A percentile compares a stretch with the other conserved stretches of the same genome.
phyloP scores from a whole-genome alignment of 1,139 yeast genomes.

The Pichia sp. region DNA sequence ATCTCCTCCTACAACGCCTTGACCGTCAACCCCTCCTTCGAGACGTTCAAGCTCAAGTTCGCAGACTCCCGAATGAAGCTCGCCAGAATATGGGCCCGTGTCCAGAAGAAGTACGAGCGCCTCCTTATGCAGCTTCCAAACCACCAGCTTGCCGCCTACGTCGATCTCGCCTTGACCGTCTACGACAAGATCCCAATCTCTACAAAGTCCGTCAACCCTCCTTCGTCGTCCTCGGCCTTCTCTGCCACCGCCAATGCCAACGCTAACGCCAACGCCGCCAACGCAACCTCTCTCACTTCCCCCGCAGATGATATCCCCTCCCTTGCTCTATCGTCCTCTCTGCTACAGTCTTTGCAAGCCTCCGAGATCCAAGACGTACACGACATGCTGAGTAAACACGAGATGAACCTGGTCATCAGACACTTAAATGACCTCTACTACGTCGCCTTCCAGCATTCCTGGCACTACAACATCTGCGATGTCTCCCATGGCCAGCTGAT shows the following conservation, averaged over 20 bases:
- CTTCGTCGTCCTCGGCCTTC: neutral
- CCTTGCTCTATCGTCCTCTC: slow-evolving; percentile 10
- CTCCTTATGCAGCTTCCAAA: slow-evolving; percentile 27
- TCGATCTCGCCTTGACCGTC: slow-evolving; percentile 54
- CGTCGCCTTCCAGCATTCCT: slow-evolving; percentile 62
- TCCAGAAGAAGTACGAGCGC: slow-evolving; percentile 46
- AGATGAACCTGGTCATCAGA: slow-evolving; percentile 31
- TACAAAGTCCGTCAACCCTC: slow-evolving; percentile 34
- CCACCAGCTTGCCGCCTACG: slow-evolving; percentile 26
- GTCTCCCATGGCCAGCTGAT: slow-evolving; percentile 42
- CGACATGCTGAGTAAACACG: slow-evolving; percentile 27
- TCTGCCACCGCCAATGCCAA: too few relatives aligned
- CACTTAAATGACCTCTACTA: slow-evolving; percentile 52
- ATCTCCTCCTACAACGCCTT: slow-evolving; percentile 69
- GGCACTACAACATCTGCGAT: slow-evolving; percentile 78
- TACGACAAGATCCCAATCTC: slow-evolving; percentile 65
- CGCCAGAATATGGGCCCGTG: slow-evolving; percentile 61
- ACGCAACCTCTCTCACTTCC: neutral
- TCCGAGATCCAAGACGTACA: slow-evolving; percentile 26
- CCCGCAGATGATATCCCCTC: slow-evolving; percentile 14
- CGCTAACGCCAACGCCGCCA: neutral
- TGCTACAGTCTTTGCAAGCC: slow-evolving; percentile 10
- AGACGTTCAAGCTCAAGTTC: slow-evolving; percentile 57
- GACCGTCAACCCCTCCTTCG: slow-evolving; percentile 59
- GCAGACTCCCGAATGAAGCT: slow-evolving; percentile 59